Conservation (phyloP, 352 stramenopile species). For the Phytopythium vexans region DNA sequence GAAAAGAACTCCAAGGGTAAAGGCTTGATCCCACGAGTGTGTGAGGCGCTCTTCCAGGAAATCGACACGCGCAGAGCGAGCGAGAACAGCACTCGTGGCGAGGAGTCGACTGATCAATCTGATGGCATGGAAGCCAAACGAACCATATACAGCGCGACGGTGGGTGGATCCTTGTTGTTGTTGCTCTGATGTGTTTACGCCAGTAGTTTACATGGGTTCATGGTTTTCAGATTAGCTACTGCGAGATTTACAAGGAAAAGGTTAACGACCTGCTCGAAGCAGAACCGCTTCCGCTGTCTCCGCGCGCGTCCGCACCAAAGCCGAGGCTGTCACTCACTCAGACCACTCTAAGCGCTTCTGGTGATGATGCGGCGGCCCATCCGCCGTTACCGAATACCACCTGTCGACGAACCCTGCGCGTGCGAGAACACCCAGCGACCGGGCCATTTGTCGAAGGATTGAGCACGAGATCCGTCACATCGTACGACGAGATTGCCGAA, state of each 20-base stretch:
- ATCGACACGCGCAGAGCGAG: slow-evolving; percentile 45
- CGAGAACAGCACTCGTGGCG: slow-evolving; percentile 3
- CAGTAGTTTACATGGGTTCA: background rate
- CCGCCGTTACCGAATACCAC: no score
- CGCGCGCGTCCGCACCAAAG: slow-evolving; percentile 7
- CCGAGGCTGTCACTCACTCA: slow-evolving; percentile 13
- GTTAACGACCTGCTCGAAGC: slow-evolving; percentile 79
- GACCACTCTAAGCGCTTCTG: slow-evolving; percentile 15
- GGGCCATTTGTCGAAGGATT: slow-evolving; percentile 84
- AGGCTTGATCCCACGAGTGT: slow-evolving; percentile 75
- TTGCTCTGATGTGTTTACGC: background rate
- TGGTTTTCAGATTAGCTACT: slow-evolving; percentile 45
- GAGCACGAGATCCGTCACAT: slow-evolving; percentile 59
- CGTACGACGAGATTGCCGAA: slow-evolving; percentile 77
- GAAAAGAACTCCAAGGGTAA: slow-evolving; percentile 54
- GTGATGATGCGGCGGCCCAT: background rate
- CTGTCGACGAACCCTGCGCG: slow-evolving; percentile 41
- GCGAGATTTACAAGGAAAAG: slow-evolving; percentile 88
- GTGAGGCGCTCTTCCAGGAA: slow-evolving; percentile 69
- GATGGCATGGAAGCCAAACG: background rate
- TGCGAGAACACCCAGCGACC: slow-evolving; percentile 80
- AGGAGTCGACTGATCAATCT: no score
- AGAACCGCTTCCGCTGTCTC: background rate
- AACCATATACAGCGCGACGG: slow-evolving; percentile 4
- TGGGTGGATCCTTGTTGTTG: background rate